Evolutionary conservation across 2,329 filamentous ascomycete genomes (phyloP), one percentile per base, ranked within the genome.

Genomic region (Microascus cirrosus): DNA sequence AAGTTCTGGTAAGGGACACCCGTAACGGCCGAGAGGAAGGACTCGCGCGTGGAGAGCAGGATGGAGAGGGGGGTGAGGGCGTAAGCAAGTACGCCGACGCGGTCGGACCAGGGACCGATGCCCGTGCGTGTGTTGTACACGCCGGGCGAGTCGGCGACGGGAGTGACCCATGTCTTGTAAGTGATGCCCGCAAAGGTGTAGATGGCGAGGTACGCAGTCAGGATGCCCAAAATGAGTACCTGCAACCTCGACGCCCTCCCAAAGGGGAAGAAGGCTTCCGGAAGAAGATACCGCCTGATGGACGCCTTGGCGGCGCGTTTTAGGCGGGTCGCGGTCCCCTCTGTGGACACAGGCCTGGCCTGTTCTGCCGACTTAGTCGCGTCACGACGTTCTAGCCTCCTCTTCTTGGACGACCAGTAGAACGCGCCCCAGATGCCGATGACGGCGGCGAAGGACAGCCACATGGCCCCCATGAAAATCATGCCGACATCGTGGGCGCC

Each of bases 1-100:
- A 91, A 90, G 64, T 80, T 82, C 63, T 90, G 87, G 65, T 90
- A 89, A 0, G 88, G 86, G 0, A 91, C 75, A 1, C 88, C 87
- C 0, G 87, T 91, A 54, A 89, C 68, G 15, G 87, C 67, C 0
- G 83, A 87, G 3, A 91, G 77, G 1, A 90, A 73, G 0, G 84
- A 87, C 66, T 91, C 87, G 48, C 87, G 78, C 59, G 76, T 84
- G n/a, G 81, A 77, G 13, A 91, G 76, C 54, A 88, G 70, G 34
- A 91, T 71, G 0, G 84, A 84, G 0, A 91, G 74, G 0, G 87
- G 87, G 0, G 87, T 90, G 11, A 91, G 76, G 0, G 86, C 88
- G 63, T 87, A 91, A 1, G 88, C 87, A 0, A 91, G 69, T 2
- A 85, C 77, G 8, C 88, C 88, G 3, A 90, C 67, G 18, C 88